These are phyloP conservation scores for Pyracantha coccinea DNA, from an alignment of 331 rosid species.

Conservation along the genomic window DNA sequence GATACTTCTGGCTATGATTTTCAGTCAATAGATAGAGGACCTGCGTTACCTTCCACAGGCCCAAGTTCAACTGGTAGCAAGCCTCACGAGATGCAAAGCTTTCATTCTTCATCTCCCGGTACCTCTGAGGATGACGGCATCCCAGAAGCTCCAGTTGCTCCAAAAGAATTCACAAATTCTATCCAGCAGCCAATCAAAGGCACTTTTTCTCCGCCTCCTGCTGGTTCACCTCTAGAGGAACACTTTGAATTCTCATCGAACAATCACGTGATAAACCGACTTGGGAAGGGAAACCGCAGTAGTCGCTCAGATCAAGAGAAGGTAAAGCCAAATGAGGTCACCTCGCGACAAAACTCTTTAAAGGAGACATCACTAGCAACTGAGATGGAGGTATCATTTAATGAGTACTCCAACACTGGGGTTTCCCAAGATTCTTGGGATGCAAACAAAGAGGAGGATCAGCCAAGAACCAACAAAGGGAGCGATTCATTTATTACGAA, in stretches of 20 bases:
- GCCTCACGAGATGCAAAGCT: constrained; percentile 56
- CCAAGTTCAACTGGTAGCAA: constrained; percentile 39
- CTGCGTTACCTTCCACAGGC: constrained; percentile 33
- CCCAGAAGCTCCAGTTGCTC: constrained; percentile 37
- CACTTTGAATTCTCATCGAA: constrained; percentile 56
- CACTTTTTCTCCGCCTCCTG: constrained; percentile 48
- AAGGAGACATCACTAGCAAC: constrained; percentile 71
- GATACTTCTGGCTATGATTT: constrained; percentile 75
- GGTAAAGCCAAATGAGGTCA: constrained; percentile 48
- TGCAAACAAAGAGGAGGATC: constrained; percentile 55
- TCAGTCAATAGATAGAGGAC: constrained; percentile 69
- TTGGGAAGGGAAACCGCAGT: constrained; percentile 68
- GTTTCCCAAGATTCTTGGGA: constrained; percentile 71
- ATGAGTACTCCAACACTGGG: constrained; percentile 64
- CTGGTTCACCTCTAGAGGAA: constrained; percentile 75
- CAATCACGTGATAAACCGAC: constrained; percentile 43
- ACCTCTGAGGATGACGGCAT: constrained; percentile 71
- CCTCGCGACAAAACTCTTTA: constrained; percentile 66
- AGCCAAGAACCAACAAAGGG: constrained; percentile 47
- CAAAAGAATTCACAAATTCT: constrained; percentile 36
- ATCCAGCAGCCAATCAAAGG: constrained; percentile 34
- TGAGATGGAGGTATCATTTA: constrained; percentile 78
- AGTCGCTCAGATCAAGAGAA: constrained; percentile 72
- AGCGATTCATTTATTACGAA: constrained; percentile 67
- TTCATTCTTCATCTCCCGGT: constrained; percentile 62